Percentiles rank a stretch among this genome's conserved stretches.
These are phyloP conservation scores for Dalechampia spathulata DNA, from an alignment of 441 rosid genomes.

Conservation along the genomic window DNA sequence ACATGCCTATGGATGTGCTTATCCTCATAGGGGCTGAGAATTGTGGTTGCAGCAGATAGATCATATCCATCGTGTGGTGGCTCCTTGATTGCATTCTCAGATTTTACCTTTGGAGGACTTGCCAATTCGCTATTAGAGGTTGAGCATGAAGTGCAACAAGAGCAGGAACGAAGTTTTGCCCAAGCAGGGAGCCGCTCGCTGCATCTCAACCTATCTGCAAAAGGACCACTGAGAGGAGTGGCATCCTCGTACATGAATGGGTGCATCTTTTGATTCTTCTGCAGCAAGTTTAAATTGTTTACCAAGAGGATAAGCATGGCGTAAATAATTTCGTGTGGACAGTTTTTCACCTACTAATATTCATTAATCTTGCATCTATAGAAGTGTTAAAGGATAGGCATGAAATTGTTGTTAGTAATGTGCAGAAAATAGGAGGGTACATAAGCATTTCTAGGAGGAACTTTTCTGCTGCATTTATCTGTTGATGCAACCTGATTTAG, in stretches of 20 bases:
- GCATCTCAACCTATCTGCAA: conserved; percentile 45
- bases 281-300: conserved; percentile 21
- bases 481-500: not conserved
- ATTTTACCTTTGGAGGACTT: conserved; percentile 16
- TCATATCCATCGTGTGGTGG: conserved; percentile 12
- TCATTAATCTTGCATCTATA: not conserved
- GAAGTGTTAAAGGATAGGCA: not conserved
- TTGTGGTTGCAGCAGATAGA: conserved; percentile 16
- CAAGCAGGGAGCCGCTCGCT: conserved; percentile 24
- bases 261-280: conserved; percentile 70
- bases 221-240: conserved; percentile 37
- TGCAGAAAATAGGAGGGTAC: not conserved
- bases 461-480: not conserved
- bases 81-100: conserved; percentile 18
- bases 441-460: not conserved
- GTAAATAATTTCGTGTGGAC: not conserved
- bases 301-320: conserved; percentile 5
- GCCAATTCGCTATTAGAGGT: conserved; percentile 21
- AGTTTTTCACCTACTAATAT: not conserved
- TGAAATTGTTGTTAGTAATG: not conserved
- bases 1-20: conserved; percentile 23
- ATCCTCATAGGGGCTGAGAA: conserved; percentile 14
- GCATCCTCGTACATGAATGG: conserved; percentile 64
- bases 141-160: conserved; percentile 28
- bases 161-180: conserved; percentile 22